Conservation (phyloP, 2,329 filamentous ascomycete genomes). For the Sporothrix phasma region DNA sequence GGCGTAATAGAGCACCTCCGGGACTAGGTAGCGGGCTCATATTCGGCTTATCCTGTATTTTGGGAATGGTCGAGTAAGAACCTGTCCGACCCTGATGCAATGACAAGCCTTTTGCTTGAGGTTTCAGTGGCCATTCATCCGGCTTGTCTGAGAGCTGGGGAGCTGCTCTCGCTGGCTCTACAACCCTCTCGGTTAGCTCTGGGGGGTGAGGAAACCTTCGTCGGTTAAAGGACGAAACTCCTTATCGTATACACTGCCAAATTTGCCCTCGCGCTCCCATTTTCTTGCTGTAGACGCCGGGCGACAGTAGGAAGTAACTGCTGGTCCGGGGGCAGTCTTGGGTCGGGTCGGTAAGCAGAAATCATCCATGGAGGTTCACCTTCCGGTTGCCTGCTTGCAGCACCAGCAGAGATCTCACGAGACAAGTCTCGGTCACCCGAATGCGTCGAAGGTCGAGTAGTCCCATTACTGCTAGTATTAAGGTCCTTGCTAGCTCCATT, state of each 20-base stretch:
- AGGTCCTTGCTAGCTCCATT: slow-evolving; percentile 43
- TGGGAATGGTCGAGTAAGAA: slow-evolving; percentile 56
- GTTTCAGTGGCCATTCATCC: slow-evolving; percentile 47
- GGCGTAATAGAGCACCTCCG: slow-evolving; percentile 34
- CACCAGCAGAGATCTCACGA: slow-evolving; percentile 34
- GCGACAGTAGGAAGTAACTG: slow-evolving; percentile 93
- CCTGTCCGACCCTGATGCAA: slow-evolving; percentile 34
- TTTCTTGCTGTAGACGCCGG: slow-evolving; percentile 80
- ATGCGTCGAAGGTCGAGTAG: slow-evolving; percentile 51
- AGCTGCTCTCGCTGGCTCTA: slow-evolving; percentile 16
- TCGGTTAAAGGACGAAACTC: slow-evolving; percentile 77
- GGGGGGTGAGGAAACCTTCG: slow-evolving; percentile 41
- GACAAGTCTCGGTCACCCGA: slow-evolving; percentile 47
- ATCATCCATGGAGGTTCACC: slow-evolving; percentile 94
- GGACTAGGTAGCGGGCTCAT: slow-evolving; percentile 36
- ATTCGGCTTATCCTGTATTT: slow-evolving; percentile 39
- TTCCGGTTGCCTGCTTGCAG: slow-evolving; percentile 61
- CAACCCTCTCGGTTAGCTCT: slow-evolving; percentile 27
- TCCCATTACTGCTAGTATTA: slow-evolving; percentile 35
- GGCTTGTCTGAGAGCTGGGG: slow-evolving; percentile 23
- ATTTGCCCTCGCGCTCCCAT: slow-evolving; percentile 90
- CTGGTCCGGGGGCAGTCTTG: slow-evolving; percentile 84
- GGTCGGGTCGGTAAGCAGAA: slow-evolving; percentile 91
- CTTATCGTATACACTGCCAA: slow-evolving; percentile 75
- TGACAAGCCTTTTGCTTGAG: slow-evolving; percentile 40